phyloP scores from a whole-genome alignment of 2,329 filamentous ascomycete genomes.

The Fusarium circinatum region DNA sequence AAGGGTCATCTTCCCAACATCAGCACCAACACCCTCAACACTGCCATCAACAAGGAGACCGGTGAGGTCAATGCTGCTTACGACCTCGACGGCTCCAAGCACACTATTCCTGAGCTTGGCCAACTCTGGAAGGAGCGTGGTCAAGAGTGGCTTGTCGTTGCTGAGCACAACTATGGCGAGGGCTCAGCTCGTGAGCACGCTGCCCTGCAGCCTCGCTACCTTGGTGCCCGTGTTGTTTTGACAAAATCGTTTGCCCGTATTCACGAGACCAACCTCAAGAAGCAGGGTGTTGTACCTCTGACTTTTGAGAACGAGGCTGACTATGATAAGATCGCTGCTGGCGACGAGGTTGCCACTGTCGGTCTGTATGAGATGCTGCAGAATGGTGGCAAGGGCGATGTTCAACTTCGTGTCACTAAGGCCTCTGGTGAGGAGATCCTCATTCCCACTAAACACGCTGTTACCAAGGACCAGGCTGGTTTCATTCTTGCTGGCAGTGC shows the following conservation, averaged over 20 bases:
- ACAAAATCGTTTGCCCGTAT: slow-evolving; percentile 91
- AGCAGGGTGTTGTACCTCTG: slow-evolving; percentile 94
- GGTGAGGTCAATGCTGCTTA: slow-evolving; percentile 93
- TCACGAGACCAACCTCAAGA: slow-evolving; percentile 96
- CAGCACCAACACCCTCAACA: slow-evolving; percentile 95
- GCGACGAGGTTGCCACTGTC: slow-evolving; percentile 84
- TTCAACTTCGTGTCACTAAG: slow-evolving; percentile 74
- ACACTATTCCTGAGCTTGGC: slow-evolving; percentile 88
- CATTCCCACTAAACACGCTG: slow-evolving; percentile 85
- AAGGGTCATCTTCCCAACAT: slow-evolving; percentile 99
- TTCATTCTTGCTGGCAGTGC: slow-evolving; percentile 96
- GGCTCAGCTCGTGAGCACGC: slow-evolving; percentile 91
- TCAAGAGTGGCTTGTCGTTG: slow-evolving; percentile 90
- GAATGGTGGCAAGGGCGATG: slow-evolving; percentile 80
- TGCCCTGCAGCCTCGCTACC: slow-evolving; percentile 88
- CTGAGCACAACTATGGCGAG: slow-evolving; percentile 97
- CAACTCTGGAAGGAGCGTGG: slow-evolving; percentile 81
- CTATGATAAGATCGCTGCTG: slow-evolving; percentile 84
- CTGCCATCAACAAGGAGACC: slow-evolving; percentile 90
- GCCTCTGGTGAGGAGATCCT: slow-evolving; percentile 70
- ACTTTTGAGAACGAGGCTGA: slow-evolving; percentile 90
- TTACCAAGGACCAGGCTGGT: slow-evolving; percentile 88
- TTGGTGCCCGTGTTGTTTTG: slow-evolving; percentile 85
- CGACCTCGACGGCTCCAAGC: slow-evolving; percentile 79
- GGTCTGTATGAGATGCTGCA: slow-evolving; percentile 85